Conservation (phyloP, 169 alveolate genomes). For the Plasmodium ovale region DNA sequence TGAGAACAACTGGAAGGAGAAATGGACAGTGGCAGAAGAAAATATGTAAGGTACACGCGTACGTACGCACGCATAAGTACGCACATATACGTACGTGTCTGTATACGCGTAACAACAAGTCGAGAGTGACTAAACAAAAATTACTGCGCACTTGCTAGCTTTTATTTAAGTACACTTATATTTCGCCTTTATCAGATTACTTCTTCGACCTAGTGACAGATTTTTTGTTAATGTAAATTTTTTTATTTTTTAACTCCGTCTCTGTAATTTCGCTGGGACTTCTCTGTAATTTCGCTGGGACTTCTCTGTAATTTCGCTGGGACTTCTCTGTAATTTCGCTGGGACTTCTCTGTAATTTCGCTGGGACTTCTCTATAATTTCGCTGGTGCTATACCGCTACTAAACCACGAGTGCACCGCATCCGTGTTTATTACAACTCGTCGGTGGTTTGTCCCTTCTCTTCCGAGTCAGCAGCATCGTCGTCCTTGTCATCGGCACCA, state of each 20-base stretch:
- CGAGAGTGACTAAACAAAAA: neutral
- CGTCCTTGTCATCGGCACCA: constrained; percentile 10
- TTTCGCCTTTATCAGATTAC: no score
- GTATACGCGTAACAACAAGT: neutral
- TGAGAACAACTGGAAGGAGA: neutral
- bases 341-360: no score
- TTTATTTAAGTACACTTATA: neutral
- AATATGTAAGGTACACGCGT: neutral
- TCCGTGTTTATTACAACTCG: constrained; percentile 19
- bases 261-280: no score
- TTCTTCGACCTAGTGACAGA: neutral
- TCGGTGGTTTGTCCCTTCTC: constrained; percentile 18
- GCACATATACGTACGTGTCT: neutral
- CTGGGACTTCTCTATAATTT: no score
- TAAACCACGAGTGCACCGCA: no score
- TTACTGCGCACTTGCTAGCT: neutral
- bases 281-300: no score
- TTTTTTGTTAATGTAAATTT: neutral
- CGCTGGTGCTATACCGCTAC: no score
- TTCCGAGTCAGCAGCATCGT: neutral
- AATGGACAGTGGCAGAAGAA: neutral
- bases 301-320: no score
- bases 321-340: no score
- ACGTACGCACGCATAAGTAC: neutral
- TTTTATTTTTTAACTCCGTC: no score